Evolutionary conservation across 2,329 filamentous ascomycete genomes (phyloP), one percentile per base, ranked within the genome.

Genomic region (Aspergillus sp.): DNA sequence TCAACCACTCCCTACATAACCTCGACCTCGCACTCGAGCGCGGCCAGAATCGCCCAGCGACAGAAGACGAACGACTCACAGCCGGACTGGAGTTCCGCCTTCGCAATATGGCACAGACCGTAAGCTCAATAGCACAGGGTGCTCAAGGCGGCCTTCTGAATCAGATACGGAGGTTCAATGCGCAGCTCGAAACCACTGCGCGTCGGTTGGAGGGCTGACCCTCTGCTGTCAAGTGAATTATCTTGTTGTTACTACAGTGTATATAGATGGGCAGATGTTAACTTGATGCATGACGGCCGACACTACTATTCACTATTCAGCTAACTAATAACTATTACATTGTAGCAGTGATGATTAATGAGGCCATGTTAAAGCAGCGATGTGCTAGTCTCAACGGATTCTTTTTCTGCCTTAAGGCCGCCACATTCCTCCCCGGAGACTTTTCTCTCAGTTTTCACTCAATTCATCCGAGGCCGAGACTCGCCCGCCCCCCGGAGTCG

Each of bases 1-100:
- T 78, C 67, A 78, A 75, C 64, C 76, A 77, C 57, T 73, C 74
- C 51, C 68, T 78, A 1, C 75, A 76, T 55, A 74, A 71, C 42
- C 71, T 78, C 22, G 75, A 78, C 27, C 67, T 77, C 12, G 73
- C 72, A 3, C 64, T 78, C 15, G 75, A 78, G 44, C 75, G 75
- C 46, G 70, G 64, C 46, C 71, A 69, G 42, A 69, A 62, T 54
- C 66, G 52, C 33, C 61, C 62, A 22, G 47, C 58, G 33, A 53
- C 64, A 6, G 51, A 64, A 8, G 59, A 33, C 55, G 47, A 62
- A 51, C 13, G 67, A 44, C 66, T 69, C 20, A 65, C 73, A 34
- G 68, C 67, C 2, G 75, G 75, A 12, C 64, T 79, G 7, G 77
- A 80, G 55, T 78, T 76, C 56, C 68, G 75, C 53, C 69, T 80